Conservation (phyloP, 345 rosid genomes). For the Bruguiera parviflora region DNA sequence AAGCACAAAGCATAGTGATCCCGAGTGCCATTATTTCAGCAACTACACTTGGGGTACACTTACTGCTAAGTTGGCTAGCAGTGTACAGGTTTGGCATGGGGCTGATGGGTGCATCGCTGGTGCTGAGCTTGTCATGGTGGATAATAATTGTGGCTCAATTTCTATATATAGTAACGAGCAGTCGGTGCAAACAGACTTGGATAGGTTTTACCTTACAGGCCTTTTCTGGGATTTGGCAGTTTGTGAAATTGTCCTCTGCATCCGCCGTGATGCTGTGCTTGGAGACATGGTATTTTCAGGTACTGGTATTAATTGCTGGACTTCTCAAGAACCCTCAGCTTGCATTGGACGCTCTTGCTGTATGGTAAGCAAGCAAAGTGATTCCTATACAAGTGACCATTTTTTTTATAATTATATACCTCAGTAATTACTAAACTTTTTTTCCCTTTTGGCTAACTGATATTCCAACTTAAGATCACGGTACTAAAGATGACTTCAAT, state of each 20-base stretch:
- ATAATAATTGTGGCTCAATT: conserved; percentile 59
- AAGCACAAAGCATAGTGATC: conserved; percentile 25
- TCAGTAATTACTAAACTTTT: no score
- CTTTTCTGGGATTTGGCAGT: conserved; percentile 66
- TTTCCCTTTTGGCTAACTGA: no score
- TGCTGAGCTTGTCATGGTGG: conserved; percentile 84
- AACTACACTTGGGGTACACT: conserved; percentile 6
- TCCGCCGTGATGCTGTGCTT: conserved; percentile 92
- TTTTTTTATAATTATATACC: no score
- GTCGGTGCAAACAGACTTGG: conserved; percentile 60
- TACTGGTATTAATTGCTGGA: conserved; percentile 71
- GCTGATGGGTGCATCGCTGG: conserved; percentile 56
- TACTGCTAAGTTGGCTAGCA: conserved; percentile 19
- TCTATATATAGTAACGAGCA: conserved; percentile 45
- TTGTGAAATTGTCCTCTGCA: conserved; percentile 59
- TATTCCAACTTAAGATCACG: no score
- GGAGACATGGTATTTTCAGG: conserved; percentile 84
- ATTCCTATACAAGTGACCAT: no score
- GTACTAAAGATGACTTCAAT: no score
- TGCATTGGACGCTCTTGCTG: conserved; percentile 66
- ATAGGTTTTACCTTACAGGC: conserved; percentile 52
- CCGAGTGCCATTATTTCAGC: conserved; percentile 27
- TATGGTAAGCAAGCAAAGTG: conserved; percentile 45
- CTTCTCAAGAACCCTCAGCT: conserved; percentile 63
- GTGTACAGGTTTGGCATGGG: conserved; percentile 15